phyloP scores from a whole-genome alignment of 495 filamentous ascomycete genomes.

The Neurospora sp. region DNA sequence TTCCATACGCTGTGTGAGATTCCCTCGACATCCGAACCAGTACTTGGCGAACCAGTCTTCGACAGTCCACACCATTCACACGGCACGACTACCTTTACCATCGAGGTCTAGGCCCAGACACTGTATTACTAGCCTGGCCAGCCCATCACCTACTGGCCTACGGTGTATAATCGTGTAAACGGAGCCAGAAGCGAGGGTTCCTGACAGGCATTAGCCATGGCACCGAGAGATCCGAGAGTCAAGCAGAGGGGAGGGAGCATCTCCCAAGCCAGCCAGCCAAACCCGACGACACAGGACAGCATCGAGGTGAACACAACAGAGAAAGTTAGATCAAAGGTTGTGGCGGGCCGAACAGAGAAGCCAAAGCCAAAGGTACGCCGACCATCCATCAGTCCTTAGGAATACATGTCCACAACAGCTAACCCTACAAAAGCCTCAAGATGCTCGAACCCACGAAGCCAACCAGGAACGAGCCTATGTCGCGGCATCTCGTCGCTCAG shows the following conservation, averaged over 20 bases:
- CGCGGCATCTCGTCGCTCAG: constrained; percentile 83
- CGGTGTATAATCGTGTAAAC: not conserved
- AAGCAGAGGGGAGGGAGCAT: not conserved
- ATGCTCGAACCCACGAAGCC: constrained; percentile 62
- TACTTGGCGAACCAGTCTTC: not conserved
- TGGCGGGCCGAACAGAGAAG: not conserved
- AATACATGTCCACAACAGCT: not conserved
- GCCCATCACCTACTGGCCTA: not conserved
- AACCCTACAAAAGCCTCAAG: not conserved
- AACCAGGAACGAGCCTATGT: constrained; percentile 95
- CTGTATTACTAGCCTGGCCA: not conserved
- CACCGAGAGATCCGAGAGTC: not conserved
- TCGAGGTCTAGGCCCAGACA: not conserved
- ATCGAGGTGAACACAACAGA: not conserved
- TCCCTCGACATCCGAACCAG: not conserved
- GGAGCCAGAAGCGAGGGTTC: not conserved
- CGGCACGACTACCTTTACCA: not conserved
- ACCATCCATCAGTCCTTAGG: not conserved
- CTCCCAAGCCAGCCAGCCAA: not conserved
- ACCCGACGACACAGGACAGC: not conserved
- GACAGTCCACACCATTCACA: not conserved
- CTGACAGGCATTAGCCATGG: not conserved
- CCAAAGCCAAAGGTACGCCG: not conserved
- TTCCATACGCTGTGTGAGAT: not conserved
- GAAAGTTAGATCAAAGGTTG: not conserved